A percentile compares a stretch with the other conserved stretches of the same genome.
Evolutionary conservation across 176 grass and related monocot species (phyloP).

Genomic region (Pharus latifolius): DNA sequence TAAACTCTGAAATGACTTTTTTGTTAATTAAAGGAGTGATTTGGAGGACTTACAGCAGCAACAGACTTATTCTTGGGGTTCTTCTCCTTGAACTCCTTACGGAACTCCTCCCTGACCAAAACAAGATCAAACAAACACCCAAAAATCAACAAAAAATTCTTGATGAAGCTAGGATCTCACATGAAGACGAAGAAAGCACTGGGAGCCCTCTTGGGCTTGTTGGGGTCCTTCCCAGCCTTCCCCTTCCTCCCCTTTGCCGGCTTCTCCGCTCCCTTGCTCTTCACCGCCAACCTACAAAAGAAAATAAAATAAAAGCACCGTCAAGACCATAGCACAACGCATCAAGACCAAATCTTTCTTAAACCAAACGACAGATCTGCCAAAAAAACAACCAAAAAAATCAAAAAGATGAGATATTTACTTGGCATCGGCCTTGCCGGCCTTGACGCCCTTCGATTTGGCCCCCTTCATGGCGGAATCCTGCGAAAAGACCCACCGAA

Average conservation of each 20-base stretch:
- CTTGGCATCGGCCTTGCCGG: conserved; percentile 62
- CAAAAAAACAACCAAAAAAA: not conserved
- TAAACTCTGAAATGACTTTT: accelerated
- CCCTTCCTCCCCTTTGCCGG: conserved; percentile 41
- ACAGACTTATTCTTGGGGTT: conserved; percentile 93
- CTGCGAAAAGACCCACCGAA: not conserved
- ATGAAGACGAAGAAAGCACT: conserved; percentile 95
- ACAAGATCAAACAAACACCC: not conserved
- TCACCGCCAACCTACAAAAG: conserved; percentile 44
- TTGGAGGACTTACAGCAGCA: conserved; percentile 35
- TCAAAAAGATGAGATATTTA: not conserved
- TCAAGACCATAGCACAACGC: not conserved
- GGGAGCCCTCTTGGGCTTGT: conserved; percentile 87
- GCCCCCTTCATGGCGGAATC: conserved; percentile 63
- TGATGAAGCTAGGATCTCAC: not conserved
- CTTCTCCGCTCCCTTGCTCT: conserved; percentile 55
- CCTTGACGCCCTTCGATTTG: conserved; percentile 44
- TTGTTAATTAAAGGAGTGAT: not conserved
- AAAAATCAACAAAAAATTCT: not conserved
- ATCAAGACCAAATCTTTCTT: not conserved
- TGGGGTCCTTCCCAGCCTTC: conserved; percentile 72
- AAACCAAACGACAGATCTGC: not conserved
- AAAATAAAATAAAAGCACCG: not conserved
- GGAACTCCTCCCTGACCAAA: conserved; percentile 61
- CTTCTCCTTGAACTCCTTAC: conserved; percentile 89